Evolutionary conservation across 495 filamentous ascomycete species (phyloP), one percentile per base, ranked within the genome.

Genomic region (Gamarada debralockiae): DNA sequence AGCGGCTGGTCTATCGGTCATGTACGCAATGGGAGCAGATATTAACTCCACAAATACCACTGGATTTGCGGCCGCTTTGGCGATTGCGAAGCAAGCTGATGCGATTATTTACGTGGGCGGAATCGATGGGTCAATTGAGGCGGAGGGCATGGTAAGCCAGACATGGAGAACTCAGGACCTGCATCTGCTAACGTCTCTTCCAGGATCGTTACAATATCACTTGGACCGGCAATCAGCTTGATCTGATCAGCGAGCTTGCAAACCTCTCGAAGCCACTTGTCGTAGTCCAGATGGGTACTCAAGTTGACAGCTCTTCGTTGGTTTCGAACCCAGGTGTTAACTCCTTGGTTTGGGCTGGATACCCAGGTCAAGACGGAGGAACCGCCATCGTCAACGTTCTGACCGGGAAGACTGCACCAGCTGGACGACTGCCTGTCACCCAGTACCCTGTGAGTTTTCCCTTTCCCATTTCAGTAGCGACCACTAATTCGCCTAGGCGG

Each of bases 351-450:
- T 77, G 74, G 36, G 81, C 77, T 2, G 78, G 84, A 44, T 73
- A 81, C 8, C 82, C 82, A 0, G 83, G 83, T 4, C 73, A 86
- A 45, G 80, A 82, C 52, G 75, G 73, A 3, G 83, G 84, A 2
- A 72, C 71, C 24, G 73, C 81, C 0, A 62, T 86, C 7, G 67
- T 77, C 0, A 70, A 79, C 10, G 61, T 89, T 3, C 65, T 89
- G n/a, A 40, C 39, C 4, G 58, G 58, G 12, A 51, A 50, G 21
- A 47, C n/a, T 18, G 70, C 78, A 3, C 79, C 81, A 0, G 80
- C 82, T 23, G 82, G 82, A 2, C 70, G 82, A 4, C 66, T 85
- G 25, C 72, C 77, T 4, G 61, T 67, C 0, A 85, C 82, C 1
- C 78, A 82, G 52, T 85, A 85, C 55, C 78, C 79, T 0, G 75